A percentile compares a stretch with the other conserved stretches of the same genome.
phyloP scores from a whole-genome alignment of 2,329 filamentous ascomycete species.

The Colletotrichum shisoi region DNA sequence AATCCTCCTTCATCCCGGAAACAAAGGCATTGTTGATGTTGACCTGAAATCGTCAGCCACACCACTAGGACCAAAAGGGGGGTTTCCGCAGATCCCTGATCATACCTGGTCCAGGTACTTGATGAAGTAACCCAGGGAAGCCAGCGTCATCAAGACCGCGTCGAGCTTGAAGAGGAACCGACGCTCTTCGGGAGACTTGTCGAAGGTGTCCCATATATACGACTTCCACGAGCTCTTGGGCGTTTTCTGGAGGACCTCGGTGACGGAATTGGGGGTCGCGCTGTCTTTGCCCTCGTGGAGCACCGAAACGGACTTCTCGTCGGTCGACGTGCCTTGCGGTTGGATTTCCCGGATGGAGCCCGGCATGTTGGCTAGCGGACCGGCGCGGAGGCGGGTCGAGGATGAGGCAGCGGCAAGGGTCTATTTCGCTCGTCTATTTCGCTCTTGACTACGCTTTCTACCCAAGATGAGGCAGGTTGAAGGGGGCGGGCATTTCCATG shows the following conservation, averaged over 20 bases:
- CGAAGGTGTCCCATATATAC: constrained; percentile 58
- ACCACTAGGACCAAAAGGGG: no score
- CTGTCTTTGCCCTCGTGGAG: constrained; percentile 7
- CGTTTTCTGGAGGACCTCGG: constrained; percentile 41
- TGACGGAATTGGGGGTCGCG: not conserved
- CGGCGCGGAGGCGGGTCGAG: not conserved
- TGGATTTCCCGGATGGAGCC: not conserved
- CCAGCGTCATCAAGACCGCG: constrained; percentile 48
- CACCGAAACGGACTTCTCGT: constrained; percentile 9
- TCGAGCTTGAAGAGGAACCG: constrained; percentile 55
- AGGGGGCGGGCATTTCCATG: not conserved
- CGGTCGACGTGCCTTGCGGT: not conserved
- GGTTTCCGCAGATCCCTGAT: no score
- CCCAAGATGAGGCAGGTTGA: not conserved
- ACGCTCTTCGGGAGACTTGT: constrained; percentile 52
- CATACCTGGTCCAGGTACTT: constrained; percentile 40
- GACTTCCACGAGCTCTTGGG: constrained; percentile 56
- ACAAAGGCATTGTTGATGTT: constrained; percentile 50
- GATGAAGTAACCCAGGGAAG: constrained; percentile 45
- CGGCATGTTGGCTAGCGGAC: not conserved
- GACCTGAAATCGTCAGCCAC: constrained; percentile 37
- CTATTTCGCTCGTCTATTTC: no score
- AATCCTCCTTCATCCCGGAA: constrained; percentile 43
- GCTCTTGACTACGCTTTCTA: not conserved
- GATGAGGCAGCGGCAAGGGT: not conserved